Evolutionary conservation across 306 rosid species (phyloP), one percentile per base, ranked within the genome.

Genomic region (Glycine tomentella): DNA sequence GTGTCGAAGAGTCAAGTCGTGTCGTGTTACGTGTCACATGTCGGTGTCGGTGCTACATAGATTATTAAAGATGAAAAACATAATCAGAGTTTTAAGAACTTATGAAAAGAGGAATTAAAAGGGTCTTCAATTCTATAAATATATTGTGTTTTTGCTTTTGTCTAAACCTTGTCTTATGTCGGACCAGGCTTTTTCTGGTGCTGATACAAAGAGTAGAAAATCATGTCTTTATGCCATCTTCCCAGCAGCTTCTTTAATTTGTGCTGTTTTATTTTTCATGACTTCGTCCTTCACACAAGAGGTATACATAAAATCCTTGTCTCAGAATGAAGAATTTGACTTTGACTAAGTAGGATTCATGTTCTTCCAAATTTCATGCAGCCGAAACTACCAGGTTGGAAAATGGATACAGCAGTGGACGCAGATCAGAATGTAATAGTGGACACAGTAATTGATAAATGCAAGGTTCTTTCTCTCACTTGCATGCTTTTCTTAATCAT

Each of bases 401-500:
- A 36, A 74, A 25, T 80, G 51, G 58, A 40, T 3, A 3, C 0
- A 3, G 5, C 1, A 72, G 15, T 77, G 56, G 62, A 17, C 3
- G 2, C 2, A 3, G 7, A 62, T 42, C 80, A 74, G 20, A 69
- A 76, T 69, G 36, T 76, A 38, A 74, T 67, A 34, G 2, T 25
- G 31, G 31, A 25, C 31, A 25, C 31, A 25, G 31, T 25, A 25
- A 25, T 16, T 72, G 88, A 76, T 77, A 82, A 81, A 61, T 94
- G 98, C 91, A 82, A 83, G 98, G 98, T 94, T 85, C 46, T 81
- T 85, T 80, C 61, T 74, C 52, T 67, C 48, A 53, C 56, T 16
- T 3, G 74, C 42, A 63, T 7, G 9, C 11, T 61, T 64, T 53
- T 7, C 40, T 49, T 12, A 50, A 57, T 6, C 57, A 15, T 36